Evolutionary conservation across 129 eudicot species (phyloP), one percentile per base, ranked within the genome.

Genomic region (Tagetes patula): DNA sequence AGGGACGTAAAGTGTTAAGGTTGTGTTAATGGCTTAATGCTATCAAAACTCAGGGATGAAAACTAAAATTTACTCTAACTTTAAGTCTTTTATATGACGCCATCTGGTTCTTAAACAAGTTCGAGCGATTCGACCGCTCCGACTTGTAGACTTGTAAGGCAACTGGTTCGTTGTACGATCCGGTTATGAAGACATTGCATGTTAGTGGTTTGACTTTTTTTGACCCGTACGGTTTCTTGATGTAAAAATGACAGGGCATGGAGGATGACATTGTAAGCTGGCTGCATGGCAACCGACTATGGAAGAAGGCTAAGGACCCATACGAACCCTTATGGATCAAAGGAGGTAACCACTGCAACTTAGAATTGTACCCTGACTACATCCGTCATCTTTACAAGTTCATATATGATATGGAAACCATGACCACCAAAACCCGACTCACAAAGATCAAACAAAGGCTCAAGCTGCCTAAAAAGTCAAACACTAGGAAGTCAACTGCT

Each of bases 321-420:
- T 92, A 89, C 33, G 96, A 92, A 74, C 98, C 98, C n/a, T 82
- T 92, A 67, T 92, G 98, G 98, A 87, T 92, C 8, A 92, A 87
- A 85, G 98, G 96, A 31, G 98, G 98, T 5, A 96, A 90, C 3
- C 98, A 92, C 76, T 92, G 98, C 92, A 92, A 92, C 84, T 72
- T 92, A 74, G 98, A 92, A 77, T 87, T 89, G 3, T 92, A 92
- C 53, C 98, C 96, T 0, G 98, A 92, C 78, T 89, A 92, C 82
- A 85, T 92, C n/a, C 91, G 91, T 36, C 98, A 92, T 71, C 89
- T 92, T 60, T 89, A 86, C 85, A 79, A 79, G 69, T 92, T 85
- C 69, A 58, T 92, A 40, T 88, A 85, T 37, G 95, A 92, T 55
- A 89, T 92, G 96, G 98, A 92, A 79, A 84, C 81, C 84, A 82